Conservation (phyloP, 352 stramenopile species). For the Blastocystis sp. region DNA sequence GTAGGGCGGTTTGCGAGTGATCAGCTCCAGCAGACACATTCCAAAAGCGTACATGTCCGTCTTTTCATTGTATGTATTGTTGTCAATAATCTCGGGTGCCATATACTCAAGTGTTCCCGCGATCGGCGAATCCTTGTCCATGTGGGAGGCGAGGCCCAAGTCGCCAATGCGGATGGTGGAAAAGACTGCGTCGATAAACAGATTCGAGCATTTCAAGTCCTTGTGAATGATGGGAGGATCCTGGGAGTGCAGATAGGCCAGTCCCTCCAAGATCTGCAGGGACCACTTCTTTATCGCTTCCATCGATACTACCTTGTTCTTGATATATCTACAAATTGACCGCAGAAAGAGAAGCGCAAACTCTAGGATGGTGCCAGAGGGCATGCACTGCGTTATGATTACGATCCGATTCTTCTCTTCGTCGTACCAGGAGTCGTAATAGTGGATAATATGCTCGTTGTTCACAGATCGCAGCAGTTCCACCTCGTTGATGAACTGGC, state of each 20-base stretch:
- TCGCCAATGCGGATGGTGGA: constrained; percentile 84
- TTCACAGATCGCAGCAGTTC: constrained; percentile 91
- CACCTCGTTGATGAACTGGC: constrained; percentile 93
- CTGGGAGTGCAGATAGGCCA: constrained; percentile 83
- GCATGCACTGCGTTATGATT: constrained; percentile 98
- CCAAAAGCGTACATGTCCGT: constrained; percentile 96
- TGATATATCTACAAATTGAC: constrained; percentile 46
- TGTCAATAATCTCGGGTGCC: constrained; percentile 92
- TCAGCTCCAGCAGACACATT: constrained; percentile 98
- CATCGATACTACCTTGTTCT: constrained; percentile 72
- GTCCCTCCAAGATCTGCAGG: constrained; percentile 81
- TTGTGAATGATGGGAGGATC: constrained; percentile 83
- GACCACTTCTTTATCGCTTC: constrained; percentile 80
- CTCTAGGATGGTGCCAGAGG: constrained; percentile 86
- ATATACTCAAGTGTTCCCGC: constrained; percentile 96
- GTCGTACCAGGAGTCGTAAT: constrained; percentile 95
- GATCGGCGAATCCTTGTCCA: constrained; percentile 13
- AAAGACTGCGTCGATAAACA: constrained; percentile 85
- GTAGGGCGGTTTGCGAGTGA: constrained; percentile 96
- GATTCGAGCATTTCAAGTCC: constrained; percentile 86
- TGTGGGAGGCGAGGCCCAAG: constrained; percentile 75
- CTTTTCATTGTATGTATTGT: constrained; percentile 75
- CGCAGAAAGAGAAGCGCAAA: constrained; percentile 74
- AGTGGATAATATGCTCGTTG: constrained; percentile 98
- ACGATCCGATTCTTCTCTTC: constrained; percentile 95